These are phyloP conservation scores for Aurantiochytrium sp. DNA, from an alignment of 108 stramenopile genomes.

Conservation along the genomic window DNA sequence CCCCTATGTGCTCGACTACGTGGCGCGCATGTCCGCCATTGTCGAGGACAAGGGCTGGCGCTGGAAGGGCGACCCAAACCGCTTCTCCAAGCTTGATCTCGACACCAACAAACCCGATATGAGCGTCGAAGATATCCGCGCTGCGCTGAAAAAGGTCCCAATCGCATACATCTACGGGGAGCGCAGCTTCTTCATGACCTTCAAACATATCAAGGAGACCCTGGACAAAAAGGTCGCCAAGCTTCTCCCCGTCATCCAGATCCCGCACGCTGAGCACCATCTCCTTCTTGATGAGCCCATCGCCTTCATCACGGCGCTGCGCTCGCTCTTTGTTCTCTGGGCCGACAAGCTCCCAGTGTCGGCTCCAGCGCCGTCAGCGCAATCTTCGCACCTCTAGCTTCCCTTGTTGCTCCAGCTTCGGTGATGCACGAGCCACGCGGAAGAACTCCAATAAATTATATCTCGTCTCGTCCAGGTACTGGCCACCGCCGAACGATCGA, in stretches of 20 bases:
- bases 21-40: neutral
- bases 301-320: neutral
- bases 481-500: too few species aligned
- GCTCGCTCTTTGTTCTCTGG: neutral
- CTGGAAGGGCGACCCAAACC: neutral
- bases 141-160: neutral
- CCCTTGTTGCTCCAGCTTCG: too few species aligned
- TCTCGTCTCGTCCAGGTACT: too few species aligned
- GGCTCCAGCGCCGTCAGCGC: too few species aligned
- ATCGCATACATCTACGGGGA: neutral
- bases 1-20: neutral
- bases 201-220: neutral
- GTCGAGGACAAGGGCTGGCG: neutral
- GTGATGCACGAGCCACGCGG: too few species aligned
- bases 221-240: neutral
- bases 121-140: neutral
- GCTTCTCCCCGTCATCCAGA: neutral
- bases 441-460: too few species aligned
- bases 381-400: too few species aligned
- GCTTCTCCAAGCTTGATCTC: neutral
- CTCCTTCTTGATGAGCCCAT: conserved; percentile 1
- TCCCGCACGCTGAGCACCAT: neutral
- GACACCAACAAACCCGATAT: neutral
- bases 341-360: neutral
- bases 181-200: neutral